A percentile compares a stretch with the other conserved stretches of the same genome.
These are phyloP conservation scores for Globisporangium acanthophoron DNA, from an alignment of 352 stramenopile species.

Conservation along the genomic window DNA sequence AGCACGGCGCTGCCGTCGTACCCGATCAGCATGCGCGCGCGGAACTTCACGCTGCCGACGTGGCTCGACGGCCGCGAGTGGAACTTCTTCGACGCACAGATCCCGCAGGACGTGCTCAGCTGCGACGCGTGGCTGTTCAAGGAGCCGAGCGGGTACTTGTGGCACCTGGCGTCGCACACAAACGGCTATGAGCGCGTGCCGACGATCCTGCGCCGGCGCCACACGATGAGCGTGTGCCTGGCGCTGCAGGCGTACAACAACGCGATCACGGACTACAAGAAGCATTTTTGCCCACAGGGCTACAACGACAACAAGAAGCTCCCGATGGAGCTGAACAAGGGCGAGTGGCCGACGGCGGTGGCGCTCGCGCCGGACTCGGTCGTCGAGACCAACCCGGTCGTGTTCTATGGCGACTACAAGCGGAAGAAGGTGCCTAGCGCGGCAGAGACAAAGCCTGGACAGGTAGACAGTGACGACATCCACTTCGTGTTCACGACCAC, in stretches of 20 bases:
- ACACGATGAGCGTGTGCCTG: conserved; percentile 69
- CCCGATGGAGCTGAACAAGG: conserved; percentile 43
- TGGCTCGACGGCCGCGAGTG: conserved; percentile 77
- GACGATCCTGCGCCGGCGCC: conserved; percentile 70
- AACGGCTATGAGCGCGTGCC: conserved; percentile 73
- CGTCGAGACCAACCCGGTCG: conserved; percentile 23
- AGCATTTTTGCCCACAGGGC: conserved; percentile 40
- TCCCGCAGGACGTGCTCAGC: conserved; percentile 59
- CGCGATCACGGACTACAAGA: conserved; percentile 49
- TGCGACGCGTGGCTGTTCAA: conserved; percentile 73
- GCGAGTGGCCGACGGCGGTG: conserved; percentile 39
- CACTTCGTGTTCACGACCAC: conserved; percentile 77
- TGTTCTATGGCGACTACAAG: conserved; percentile 33
- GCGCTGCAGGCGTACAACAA: conserved; percentile 70
- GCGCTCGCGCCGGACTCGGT: conserved; percentile 24
- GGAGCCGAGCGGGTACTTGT: conserved; percentile 48
- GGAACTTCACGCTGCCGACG: conserved; percentile 67
- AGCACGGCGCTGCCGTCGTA: conserved; percentile 62
- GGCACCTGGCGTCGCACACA: conserved; percentile 67
- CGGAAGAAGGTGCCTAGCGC: neutral
- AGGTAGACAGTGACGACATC: conserved; percentile 48
- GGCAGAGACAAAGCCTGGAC: conserved; percentile 15
- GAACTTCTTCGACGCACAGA: conserved; percentile 58
- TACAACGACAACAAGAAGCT: conserved; percentile 73
- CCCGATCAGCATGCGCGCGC: conserved; percentile 62